Conservation (phyloP, 257 asterid species). For the Jacaranda copaia region DNA sequence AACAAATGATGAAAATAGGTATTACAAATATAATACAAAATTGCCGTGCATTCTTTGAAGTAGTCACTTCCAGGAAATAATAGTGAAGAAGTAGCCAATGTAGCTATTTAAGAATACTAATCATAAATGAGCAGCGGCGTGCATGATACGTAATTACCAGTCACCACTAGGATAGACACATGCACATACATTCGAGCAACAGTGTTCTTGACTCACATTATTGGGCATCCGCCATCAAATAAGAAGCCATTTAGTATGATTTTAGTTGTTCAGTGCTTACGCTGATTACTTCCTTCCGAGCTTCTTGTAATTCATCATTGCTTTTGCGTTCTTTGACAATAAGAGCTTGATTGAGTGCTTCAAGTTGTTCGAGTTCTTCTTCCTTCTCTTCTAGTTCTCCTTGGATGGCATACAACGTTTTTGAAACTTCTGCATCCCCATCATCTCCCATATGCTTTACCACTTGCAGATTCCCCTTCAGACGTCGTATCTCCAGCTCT, state of each 20-base stretch:
- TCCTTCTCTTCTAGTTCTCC: conserved; percentile 68
- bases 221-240: conserved; percentile 1
- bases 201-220: not conserved
- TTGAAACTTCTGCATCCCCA: conserved; percentile 57
- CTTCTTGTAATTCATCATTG: conserved; percentile 83
- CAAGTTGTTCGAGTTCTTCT: conserved; percentile 62
- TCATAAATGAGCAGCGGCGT: not conserved
- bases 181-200: conserved; percentile 17
- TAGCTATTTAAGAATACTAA: not conserved
- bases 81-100: not conserved
- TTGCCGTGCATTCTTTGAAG: not conserved
- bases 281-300: conserved; percentile 71
- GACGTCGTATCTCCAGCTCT: conserved; percentile 61
- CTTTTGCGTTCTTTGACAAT: conserved; percentile 66
- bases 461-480: conserved; percentile 57
- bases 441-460: conserved; percentile 67
- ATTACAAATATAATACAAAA: not conserved
- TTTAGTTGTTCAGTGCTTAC: conserved; percentile 50
- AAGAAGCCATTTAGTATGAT: conserved; percentile 3
- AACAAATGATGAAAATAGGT: not conserved
- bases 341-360: conserved; percentile 62
- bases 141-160: not conserved
- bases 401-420: conserved; percentile 49
- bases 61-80: not conserved
- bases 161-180: not conserved